A percentile compares a stretch with the other conserved stretches of the same genome.
Evolutionary conservation across 352 stramenopile species (phyloP).

Genomic region (Phytopythium cucurbitacearum): DNA sequence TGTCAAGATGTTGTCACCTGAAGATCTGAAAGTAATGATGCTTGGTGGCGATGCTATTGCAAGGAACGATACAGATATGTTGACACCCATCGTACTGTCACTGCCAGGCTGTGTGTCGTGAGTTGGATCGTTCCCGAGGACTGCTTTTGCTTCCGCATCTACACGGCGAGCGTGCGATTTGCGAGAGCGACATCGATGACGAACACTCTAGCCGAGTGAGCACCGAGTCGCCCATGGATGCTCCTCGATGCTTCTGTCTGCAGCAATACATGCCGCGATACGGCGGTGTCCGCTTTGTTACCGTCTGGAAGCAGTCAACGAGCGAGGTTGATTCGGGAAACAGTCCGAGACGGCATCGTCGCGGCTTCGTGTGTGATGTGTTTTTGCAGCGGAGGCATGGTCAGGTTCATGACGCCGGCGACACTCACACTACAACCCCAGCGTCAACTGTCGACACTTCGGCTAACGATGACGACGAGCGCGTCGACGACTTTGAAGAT

Average conservation of each 20-base stretch:
- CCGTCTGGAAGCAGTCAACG: constrained; percentile 26
- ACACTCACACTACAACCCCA: too few relatives aligned
- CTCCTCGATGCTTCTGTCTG: constrained; percentile 27
- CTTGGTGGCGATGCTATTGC: too few relatives aligned
- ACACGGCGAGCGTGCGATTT: too few relatives aligned
- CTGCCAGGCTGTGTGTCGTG: constrained; percentile 23
- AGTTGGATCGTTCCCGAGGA: constrained; percentile 30
- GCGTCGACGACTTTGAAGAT: too few relatives aligned
- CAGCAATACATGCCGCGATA: constrained; percentile 30
- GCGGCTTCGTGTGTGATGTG: constrained; percentile 12
- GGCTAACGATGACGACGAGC: too few relatives aligned
- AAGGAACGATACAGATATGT: background rate
- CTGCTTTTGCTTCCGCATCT: constrained; percentile 3
- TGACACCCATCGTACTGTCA: background rate
- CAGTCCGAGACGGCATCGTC: too few relatives aligned
- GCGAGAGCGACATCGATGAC: too few relatives aligned
- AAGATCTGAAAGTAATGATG: constrained; percentile 29
- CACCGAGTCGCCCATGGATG: too few relatives aligned
- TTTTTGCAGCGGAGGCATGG: constrained; percentile 4
- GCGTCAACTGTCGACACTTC: too few relatives aligned
- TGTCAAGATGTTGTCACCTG: constrained; percentile 14
- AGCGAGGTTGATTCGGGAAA: too few relatives aligned
- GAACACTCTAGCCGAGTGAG: too few relatives aligned
- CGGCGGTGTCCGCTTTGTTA: constrained; percentile 28
- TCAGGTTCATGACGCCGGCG: too few relatives aligned